Percentiles rank a stretch among this genome's conserved stretches.
These are phyloP conservation scores for Verticillium longisporum DNA, from an alignment of 2,329 filamentous ascomycete genomes.

Conservation along the genomic window DNA sequence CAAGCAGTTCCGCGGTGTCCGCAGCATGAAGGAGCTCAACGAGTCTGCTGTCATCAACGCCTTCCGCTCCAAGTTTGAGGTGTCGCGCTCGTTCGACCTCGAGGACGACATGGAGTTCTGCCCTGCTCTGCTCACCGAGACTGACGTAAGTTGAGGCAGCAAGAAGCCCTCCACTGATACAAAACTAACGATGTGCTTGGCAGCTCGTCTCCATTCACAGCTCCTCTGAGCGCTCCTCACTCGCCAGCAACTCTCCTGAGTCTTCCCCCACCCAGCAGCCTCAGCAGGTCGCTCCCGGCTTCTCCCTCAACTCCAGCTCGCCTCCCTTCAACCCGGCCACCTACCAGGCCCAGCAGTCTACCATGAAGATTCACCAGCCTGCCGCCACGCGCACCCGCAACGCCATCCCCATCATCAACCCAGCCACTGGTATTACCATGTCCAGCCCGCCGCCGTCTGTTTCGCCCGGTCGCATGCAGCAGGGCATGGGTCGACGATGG, in stretches of 20 bases:
- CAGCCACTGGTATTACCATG: constrained; percentile 80
- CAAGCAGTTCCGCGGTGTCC: constrained; percentile 78
- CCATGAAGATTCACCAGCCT: constrained; percentile 83
- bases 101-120: constrained; percentile 97
- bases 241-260: constrained; percentile 90
- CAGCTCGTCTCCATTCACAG: constrained; percentile 90
- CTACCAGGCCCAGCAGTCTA: constrained; percentile 58
- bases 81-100: constrained; percentile 86
- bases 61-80: constrained; percentile 85
- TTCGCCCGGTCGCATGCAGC: constrained; percentile 56
- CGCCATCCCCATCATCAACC: constrained; percentile 96
- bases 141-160: constrained; percentile 61
- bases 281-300: constrained; percentile 67
- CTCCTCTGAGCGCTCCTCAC: constrained; percentile 86
- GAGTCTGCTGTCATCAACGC: constrained; percentile 69
- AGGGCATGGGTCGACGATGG: constrained; percentile 46
- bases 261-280: constrained; percentile 87
- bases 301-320: constrained; percentile 64
- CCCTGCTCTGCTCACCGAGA: constrained; percentile 84
- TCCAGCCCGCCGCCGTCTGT: constrained; percentile 77
- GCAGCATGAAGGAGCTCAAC: constrained; percentile 78
- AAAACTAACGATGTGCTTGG: constrained; percentile 17
- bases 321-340: constrained; percentile 59
- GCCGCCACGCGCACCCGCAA: constrained; percentile 85
- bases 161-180: constrained; percentile 1